A percentile compares a stretch with the other conserved stretches of the same genome.
These are phyloP conservation scores for Candida mattraensis DNA, from an alignment of 805 yeast genomes.

Conservation along the genomic window DNA sequence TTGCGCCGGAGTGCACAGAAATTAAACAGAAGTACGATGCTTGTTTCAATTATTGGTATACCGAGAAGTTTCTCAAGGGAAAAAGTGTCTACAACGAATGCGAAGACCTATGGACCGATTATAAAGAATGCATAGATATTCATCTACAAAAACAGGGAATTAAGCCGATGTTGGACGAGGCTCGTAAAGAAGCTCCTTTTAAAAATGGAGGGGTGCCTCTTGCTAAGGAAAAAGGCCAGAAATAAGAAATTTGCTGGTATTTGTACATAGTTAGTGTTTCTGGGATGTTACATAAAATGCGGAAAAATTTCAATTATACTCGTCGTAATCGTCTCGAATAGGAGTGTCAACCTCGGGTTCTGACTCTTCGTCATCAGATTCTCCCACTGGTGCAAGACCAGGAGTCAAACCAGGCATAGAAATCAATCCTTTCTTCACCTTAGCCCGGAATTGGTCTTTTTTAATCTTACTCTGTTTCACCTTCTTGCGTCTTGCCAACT, in stretches of 20 bases:
- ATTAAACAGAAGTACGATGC: slow-evolving; percentile 84
- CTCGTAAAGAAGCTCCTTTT: slow-evolving; percentile 87
- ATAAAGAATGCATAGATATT: slow-evolving; percentile 81
- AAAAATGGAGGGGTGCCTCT: slow-evolving; percentile 58
- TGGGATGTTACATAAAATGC: slow-evolving; percentile 5
- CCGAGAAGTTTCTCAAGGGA: slow-evolving; percentile 75
- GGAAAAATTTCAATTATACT: slow-evolving; percentile 20
- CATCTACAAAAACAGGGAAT: slow-evolving; percentile 72
- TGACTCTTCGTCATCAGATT: slow-evolving; percentile 42
- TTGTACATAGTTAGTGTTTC: slow-evolving; percentile 9
- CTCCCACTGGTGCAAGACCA: slow-evolving; percentile 81
- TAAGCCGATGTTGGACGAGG: slow-evolving; percentile 81
- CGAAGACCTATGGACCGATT: slow-evolving; percentile 82
- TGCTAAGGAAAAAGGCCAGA: slow-evolving; percentile 10
- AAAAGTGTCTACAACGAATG: slow-evolving; percentile 78
- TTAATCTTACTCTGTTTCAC: slow-evolving; percentile 32
- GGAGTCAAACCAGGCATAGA: slow-evolving; percentile 72
- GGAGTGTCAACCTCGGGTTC: slow-evolving; percentile 21
- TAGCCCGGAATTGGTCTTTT: slow-evolving; percentile 37
- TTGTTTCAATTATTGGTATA: slow-evolving; percentile 94
- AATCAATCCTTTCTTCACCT: slow-evolving; percentile 43
- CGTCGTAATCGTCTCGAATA: slow-evolving; percentile 33
- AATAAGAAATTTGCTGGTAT: slow-evolving; percentile 1
- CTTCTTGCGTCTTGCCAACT: slow-evolving; percentile 37
- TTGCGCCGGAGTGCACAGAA: slow-evolving; percentile 96